Percentiles rank a stretch among this genome's conserved stretches.
Conservation (phyloP, 768 basidiomycete genomes). For the Chiua virens region DNA sequence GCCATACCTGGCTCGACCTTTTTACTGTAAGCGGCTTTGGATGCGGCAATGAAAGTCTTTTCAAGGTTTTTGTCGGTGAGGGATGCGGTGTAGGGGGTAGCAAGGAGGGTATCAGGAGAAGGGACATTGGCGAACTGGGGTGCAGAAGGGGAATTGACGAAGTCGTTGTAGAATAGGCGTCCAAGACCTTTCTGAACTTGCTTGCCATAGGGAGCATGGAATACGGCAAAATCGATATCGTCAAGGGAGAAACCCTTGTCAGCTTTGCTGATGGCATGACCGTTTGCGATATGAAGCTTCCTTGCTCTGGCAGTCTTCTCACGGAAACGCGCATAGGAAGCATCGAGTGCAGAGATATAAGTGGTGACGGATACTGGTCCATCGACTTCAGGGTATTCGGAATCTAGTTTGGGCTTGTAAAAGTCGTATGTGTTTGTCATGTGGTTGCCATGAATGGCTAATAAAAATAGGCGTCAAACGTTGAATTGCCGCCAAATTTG, state of each 20-base stretch:
- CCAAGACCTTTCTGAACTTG: conserved; percentile 97
- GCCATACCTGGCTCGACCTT: conserved; percentile 83
- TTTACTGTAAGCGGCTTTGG: conserved; percentile 70
- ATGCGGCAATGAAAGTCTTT: conserved; percentile 85
- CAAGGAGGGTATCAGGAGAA: conserved; percentile 67
- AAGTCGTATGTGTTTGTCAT: conserved; percentile 99
- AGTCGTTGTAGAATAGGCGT: conserved; percentile 91
- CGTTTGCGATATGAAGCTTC: conserved; percentile 42
- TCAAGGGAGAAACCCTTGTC: conserved; percentile 64
- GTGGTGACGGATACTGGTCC: conserved; percentile 95
- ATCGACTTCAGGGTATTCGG: conserved; percentile 96
- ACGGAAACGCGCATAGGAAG: conserved; percentile 81
- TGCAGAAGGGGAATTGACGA: conserved; percentile 70
- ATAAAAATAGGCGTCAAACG: conserved; percentile 12
- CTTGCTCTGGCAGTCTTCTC: conserved; percentile 72
- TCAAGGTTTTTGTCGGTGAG: conserved; percentile 94
- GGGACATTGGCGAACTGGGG: conserved; percentile 71
- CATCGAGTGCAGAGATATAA: conserved; percentile 92
- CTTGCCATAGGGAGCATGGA: conserved; percentile 99
- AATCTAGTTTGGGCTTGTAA: conserved; percentile 96
- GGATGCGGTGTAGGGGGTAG: conserved; percentile 65
- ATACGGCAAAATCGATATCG: conserved; percentile 88
- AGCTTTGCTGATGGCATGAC: conserved; percentile 33
- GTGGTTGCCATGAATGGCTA: conserved; percentile 94
- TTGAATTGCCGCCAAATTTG: neutral